phyloP scores from a whole-genome alignment of 2,329 filamentous ascomycete species.

The Colletotrichum aenigma region DNA sequence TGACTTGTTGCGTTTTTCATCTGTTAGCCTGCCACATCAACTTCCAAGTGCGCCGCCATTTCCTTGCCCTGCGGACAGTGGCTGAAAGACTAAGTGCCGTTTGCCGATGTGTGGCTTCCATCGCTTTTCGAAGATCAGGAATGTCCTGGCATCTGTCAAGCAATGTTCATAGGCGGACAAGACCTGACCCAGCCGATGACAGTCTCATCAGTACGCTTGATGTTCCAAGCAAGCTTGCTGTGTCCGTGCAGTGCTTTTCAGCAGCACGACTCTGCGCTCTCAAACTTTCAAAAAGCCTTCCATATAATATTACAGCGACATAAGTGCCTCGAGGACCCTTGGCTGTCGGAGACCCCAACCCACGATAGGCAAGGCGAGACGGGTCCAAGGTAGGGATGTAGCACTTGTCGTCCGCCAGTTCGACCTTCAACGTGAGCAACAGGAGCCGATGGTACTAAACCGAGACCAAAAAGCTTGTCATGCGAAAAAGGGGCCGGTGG shows the following conservation, averaged over 20 bases:
- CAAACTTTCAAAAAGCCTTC: not conserved
- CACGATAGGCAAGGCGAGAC: not conserved
- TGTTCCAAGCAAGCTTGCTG: not conserved
- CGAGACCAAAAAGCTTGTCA: not conserved
- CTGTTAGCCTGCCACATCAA: not conserved
- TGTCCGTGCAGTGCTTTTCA: not conserved
- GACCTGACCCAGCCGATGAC: not conserved
- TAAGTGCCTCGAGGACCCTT: not conserved
- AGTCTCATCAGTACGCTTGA: not conserved
- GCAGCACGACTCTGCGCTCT: not conserved
- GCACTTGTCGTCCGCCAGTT: not conserved
- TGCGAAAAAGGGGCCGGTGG: not conserved
- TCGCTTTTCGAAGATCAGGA: not conserved
- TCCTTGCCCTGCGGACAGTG: not conserved
- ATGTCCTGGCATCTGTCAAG: not conserved
- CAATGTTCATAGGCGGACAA: not conserved
- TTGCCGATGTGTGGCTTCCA: not conserved
- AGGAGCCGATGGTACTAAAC: not conserved
- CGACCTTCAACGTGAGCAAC: not conserved
- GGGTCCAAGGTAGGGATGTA: not conserved
- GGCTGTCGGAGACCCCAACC: not conserved
- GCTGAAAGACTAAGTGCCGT: not conserved
- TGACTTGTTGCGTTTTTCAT: not conserved
- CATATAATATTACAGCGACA: not conserved
- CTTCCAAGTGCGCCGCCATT: not conserved